Base-by-base conservation (phyloP, 75 land plant genomes). In the Sequoiadendron giganteum region DNA sequence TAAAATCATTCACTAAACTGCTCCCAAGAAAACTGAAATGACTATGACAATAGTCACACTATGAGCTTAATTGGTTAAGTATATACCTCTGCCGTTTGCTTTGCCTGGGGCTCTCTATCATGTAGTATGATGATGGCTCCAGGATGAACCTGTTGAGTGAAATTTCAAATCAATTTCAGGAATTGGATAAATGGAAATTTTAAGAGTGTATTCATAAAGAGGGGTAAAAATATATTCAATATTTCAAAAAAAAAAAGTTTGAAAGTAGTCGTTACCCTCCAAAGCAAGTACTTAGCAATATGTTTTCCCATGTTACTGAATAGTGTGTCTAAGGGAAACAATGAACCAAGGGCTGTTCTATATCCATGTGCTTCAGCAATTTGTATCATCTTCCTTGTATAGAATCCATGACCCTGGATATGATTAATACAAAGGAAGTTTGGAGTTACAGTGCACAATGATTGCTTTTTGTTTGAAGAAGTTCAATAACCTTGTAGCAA, bases 401-500 rank as follows among this genome's bases (percentile, higher is more conserved):
- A 91, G 84, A 91, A 86, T 52, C 91, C 91, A 86, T 91, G 91
- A 36, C 91, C 91, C 91, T 91, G 82, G 16, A 84, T 84, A 43
- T 21, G 10, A 45, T 82, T 42, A 43, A 82, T 80, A 21, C 48
- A 82, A 82, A 82, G 43, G 45, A 0, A 28, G 25, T 34, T 21
- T 78, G 32, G 39, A 40, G 39, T 82, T 82, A 25, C 25, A 42
- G n/a, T 2, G 11, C 48, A 82, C 34, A 36, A 34, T 21, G 48
- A 87, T 38, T 83, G 40, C 21, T n/a, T 38, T 86, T 65, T 25
- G 16, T 18, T 0, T 13, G 39, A 42, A 80, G 6, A 42, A 15
- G 25, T 80, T 2, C 45, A 80, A 80, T 76, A 42, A 38, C 18
- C 45, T 9, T 18, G 48, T 82, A 82, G 84, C 16, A 45, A 14